Conservation (phyloP, 345 rosid genomes). For the Moricandia arvensis region DNA sequence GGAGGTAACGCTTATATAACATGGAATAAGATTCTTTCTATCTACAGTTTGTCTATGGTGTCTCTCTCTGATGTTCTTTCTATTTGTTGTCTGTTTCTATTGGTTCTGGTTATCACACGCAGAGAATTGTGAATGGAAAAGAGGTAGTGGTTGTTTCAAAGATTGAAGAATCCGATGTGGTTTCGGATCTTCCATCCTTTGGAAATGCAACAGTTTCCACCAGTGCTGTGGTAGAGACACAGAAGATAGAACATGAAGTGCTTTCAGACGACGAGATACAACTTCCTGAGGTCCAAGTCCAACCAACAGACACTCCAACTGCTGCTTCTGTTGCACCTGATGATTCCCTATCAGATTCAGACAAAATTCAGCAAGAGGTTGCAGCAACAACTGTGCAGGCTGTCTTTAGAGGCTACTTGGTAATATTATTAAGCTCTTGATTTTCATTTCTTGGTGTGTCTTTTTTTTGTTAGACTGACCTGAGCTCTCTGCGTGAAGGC, state of each 20-base stretch:
- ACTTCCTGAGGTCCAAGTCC: conserved; percentile 39
- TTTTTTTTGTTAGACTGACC: not conserved
- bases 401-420: conserved; percentile 49
- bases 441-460: not conserved
- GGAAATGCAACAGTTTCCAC: conserved; percentile 34
- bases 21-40: not conserved
- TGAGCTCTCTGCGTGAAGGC: conserved; percentile 26
- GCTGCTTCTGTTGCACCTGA: conserved; percentile 10
- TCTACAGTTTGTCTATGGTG: not conserved
- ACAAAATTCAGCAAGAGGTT: conserved; percentile 51
- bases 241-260: conserved; percentile 44
- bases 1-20: conserved; percentile 48
- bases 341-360: conserved; percentile 45
- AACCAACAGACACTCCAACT: conserved; percentile 40
- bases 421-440: conserved; percentile 2
- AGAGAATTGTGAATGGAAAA: conserved; percentile 55
- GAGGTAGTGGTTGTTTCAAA: conserved; percentile 53
- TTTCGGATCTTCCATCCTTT: conserved; percentile 44
- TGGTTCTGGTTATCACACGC: conserved; percentile 1
- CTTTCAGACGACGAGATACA: conserved; percentile 39
- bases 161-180: conserved; percentile 50
- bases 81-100: not conserved
- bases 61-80: not conserved
- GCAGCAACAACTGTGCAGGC: conserved; percentile 77
- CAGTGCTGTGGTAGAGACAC: conserved; percentile 37